These are phyloP conservation scores for Pseudogymnoascus destructans DNA, from an alignment of 2,329 filamentous ascomycete species.

Conservation along the genomic window DNA sequence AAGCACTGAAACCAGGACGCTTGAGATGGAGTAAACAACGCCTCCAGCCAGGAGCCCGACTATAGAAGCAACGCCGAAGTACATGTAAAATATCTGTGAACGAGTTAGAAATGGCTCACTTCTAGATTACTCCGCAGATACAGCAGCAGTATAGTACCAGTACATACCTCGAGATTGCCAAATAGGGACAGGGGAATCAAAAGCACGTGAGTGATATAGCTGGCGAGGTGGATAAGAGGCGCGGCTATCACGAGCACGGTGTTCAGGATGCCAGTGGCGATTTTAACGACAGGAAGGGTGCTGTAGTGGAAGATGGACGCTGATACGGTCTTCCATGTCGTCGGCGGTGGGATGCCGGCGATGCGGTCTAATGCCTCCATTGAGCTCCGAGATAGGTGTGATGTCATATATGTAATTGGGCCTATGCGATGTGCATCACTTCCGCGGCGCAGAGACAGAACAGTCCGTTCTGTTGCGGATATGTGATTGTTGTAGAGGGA, in stretches of 20 bases:
- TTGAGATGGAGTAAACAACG: constrained; percentile 43
- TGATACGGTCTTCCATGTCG: constrained; percentile 22
- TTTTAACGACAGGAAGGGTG: constrained; percentile 28
- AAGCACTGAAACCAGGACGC: constrained; percentile 39
- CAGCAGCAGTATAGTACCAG: constrained; percentile 14
- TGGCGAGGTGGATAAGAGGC: constrained; percentile 36
- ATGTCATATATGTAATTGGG: not conserved
- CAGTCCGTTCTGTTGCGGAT: not conserved
- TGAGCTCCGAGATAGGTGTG: constrained; percentile 7
- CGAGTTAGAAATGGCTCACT: constrained; percentile 5
- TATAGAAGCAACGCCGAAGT: constrained; percentile 51
- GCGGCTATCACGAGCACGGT: constrained; percentile 13
- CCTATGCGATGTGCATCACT: not conserved
- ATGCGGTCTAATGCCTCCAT: constrained; percentile 14
- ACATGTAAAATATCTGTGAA: constrained; percentile 31
- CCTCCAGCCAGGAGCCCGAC: constrained; percentile 53
- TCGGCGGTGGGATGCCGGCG: constrained; percentile 23
- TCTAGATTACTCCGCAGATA: constrained; percentile 14
- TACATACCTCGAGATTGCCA: constrained; percentile 41
- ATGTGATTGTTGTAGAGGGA: not conserved
- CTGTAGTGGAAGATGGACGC: constrained; percentile 26
- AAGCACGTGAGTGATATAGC: constrained; percentile 29
- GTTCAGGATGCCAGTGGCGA: constrained; percentile 26
- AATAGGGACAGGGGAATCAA: constrained; percentile 38
- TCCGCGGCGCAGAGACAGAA: not conserved